Conservation (phyloP, 2,329 filamentous ascomycete genomes). For the Venturiaceae sp. region DNA sequence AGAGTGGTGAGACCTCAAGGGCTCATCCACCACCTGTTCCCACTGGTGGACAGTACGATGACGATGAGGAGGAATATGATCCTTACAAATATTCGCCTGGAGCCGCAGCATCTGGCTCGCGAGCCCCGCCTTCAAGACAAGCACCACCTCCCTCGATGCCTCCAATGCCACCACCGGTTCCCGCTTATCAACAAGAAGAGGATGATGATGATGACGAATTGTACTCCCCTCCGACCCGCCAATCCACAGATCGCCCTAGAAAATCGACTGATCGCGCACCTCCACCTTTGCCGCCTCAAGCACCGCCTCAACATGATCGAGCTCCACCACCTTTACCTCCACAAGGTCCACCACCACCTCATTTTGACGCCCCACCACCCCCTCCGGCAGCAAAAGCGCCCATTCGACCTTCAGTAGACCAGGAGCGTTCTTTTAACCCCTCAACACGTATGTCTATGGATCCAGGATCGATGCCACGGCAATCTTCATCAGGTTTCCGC, state of each 20-base stretch:
- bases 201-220: slow-evolving; percentile 31
- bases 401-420: slow-evolving; percentile 18
- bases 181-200: slow-evolving; percentile 11
- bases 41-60: slow-evolving; percentile 25
- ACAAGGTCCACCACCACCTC: slow-evolving; percentile 13
- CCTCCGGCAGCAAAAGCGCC: not conserved
- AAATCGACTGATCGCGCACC: slow-evolving; percentile 8
- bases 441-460: slow-evolving; percentile 54
- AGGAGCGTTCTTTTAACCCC: slow-evolving; percentile 14
- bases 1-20: slow-evolving; percentile 62
- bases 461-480: slow-evolving; percentile 28
- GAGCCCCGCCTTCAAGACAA: slow-evolving; percentile 4
- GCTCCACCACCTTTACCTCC: slow-evolving; percentile 25
- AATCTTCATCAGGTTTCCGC: slow-evolving; percentile 43
- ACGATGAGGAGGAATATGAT: slow-evolving; percentile 55
- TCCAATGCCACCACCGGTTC: slow-evolving; percentile 23
- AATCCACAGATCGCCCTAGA: slow-evolving; percentile 18
- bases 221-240: slow-evolving; percentile 32
- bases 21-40: slow-evolving; percentile 57
- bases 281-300: slow-evolving; percentile 13
- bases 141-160: slow-evolving; percentile 16
- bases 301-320: slow-evolving; percentile 17
- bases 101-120: not conserved
- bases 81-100: slow-evolving; percentile 43
- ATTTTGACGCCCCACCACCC: slow-evolving; percentile 18